These are phyloP conservation scores for Collybia sordida DNA, from an alignment of 768 basidiomycete species.

Conservation along the genomic window DNA sequence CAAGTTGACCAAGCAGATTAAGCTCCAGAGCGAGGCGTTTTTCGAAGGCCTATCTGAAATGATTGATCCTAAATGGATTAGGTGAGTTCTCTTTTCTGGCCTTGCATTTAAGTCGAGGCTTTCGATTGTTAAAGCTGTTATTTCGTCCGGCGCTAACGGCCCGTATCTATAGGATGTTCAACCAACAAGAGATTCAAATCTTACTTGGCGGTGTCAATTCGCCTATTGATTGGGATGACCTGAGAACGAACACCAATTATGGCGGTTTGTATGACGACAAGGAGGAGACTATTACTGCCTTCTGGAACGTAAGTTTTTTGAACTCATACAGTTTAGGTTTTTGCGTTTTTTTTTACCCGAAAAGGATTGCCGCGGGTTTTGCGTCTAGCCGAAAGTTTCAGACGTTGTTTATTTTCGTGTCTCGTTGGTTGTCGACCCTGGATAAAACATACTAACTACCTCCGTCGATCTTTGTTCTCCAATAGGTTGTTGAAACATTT, in stretches of 20 bases:
- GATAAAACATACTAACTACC: no score
- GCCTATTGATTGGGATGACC: slow-evolving; percentile 81
- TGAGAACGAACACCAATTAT: slow-evolving; percentile 75
- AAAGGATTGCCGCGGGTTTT: background rate
- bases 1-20: slow-evolving; percentile 86
- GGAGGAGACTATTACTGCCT: slow-evolving; percentile 69
- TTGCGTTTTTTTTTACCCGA: no score
- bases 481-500: slow-evolving; percentile 74
- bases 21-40: slow-evolving; percentile 78
- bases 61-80: slow-evolving; percentile 87
- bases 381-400: no score
- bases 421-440: background rate
- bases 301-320: slow-evolving; percentile 70
- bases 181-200: slow-evolving; percentile 93
- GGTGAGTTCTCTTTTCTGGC: slow-evolving; percentile 34
- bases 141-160: background rate
- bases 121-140: background rate
- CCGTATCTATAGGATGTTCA: slow-evolving; percentile 75
- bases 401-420: background rate
- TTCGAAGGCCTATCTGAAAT: slow-evolving; percentile 92
- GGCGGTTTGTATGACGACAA: slow-evolving; percentile 76
- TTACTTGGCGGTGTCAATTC: slow-evolving; percentile 87
- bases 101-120: no score
- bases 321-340: background rate
- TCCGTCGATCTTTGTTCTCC: background rate